Evolutionary conservation across 2,329 filamentous ascomycete genomes (phyloP), one percentile per base, ranked within the genome.

Genomic region (Ceratocystis lukuohia): DNA sequence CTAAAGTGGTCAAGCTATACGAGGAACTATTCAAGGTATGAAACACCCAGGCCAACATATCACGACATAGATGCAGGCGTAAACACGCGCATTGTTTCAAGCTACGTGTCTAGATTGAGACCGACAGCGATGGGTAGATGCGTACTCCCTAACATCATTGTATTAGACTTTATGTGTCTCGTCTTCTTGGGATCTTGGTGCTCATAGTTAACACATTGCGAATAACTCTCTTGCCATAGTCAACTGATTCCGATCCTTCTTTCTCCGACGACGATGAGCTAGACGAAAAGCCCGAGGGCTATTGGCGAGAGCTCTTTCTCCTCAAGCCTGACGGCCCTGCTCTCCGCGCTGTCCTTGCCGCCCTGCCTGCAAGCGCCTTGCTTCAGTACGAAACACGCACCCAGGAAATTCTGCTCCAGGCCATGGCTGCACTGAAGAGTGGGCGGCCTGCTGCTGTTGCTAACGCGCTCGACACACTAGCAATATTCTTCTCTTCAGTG

Each of bases 271-370:
- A 85, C 65, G 82, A 85, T 65, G 82, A 88, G 68, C 82, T 85
- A 68, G 76, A 79, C 64, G 87, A 91, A 33, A 88, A 88, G 69
- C 84, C 89, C 0, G 91, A 96, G 68, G 93, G 91, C 56, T 99
- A 96, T 77, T 99, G 94, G 94, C 83, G 85, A 70, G 94, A 96
- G 76, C 91, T 99, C 77, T 99, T 99, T 75, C 82, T 99, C 46
- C 80, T 96, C 67, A 86, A 86, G 69, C 92, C 93, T 25, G 91
- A 96, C 73, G 82, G 84, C 65, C 75, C 80, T 3, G 82, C 85
- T 62, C 78, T 99, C 70, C 83, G 84, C 73, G 78, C 77, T 62
- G 82, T 91, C 61, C 78, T 99, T 69, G 83, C 86, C 69, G 79
- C 82, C n/a, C 78, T 94, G 50, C 82, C 83, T 64, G 84, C 91